Base-by-base conservation (phyloP, 306 rosid genomes). In the Lagenaria siceraria region DNA sequence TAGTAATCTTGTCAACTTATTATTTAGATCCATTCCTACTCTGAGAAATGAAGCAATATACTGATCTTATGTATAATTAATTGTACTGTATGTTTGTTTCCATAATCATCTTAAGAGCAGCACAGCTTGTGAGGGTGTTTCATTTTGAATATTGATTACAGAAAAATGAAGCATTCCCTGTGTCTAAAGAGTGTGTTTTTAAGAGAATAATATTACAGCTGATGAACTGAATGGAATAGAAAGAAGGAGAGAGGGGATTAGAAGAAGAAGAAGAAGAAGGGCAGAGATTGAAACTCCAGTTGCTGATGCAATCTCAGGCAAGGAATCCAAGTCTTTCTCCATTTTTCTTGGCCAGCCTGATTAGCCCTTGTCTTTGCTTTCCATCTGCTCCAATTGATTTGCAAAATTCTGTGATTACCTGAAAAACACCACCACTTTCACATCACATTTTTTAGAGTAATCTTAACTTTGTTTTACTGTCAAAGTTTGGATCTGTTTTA, bases 351-450 rank as follows among this genome's bases (percentile, higher is more conserved):
- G 98, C 99, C 92, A 96, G 82, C 81, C 97, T 88, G 68, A 96
- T 96, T 33, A 96, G 77, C 49, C 99, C 99, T 86, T 96, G 99
- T 83, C 99, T 90, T 88, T 96, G 99, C 70, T 96, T 96, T 70
- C 92, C 90, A 81, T 96, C 99, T 59, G 99, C 98, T 73, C 99
- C 99, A 77, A 90, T 90, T 80, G 97, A 89, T 87, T 96, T 96
- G 93, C 99, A 96, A 79, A 96, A 96, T 62, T 96, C 99, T 1
- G 97, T 95, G 25, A 96, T 96, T 55, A 96, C 96, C 98, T 95
- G 80, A 42, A 0, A 4, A 64, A 19, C 42, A 72, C 2, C 70
- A 51, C 12, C 42, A 49, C 13, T 1, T 36, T 3, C 24, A 35
- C 72, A 33, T 6, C 18, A 51, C 21, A 14, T 49, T 49, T 49